Percentiles rank a stretch among this genome's conserved stretches.
phyloP scores from a whole-genome alignment of 495 filamentous ascomycete genomes.

The Umbilicaria muhlenbergii region DNA sequence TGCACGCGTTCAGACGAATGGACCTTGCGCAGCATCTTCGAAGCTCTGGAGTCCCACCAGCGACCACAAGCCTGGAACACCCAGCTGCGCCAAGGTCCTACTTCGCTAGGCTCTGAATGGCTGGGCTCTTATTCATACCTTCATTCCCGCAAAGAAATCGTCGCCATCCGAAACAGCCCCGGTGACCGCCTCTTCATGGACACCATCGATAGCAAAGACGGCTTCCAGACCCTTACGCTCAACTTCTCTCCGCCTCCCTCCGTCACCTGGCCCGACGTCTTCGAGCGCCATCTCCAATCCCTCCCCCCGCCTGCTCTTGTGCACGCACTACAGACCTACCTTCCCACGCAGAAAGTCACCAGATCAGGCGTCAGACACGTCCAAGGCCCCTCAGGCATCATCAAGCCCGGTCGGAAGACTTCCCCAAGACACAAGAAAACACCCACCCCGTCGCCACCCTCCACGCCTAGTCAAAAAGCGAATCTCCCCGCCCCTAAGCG shows the following conservation, averaged over 20 bases:
- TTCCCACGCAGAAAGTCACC: neutral
- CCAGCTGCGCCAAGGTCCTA: neutral
- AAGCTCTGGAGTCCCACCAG: constrained; percentile 3
- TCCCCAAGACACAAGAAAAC: neutral
- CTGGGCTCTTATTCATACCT: constrained; percentile 18
- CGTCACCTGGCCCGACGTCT: constrained; percentile 3
- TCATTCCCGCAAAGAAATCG: constrained; percentile 19
- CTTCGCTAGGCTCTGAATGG: constrained; percentile 4
- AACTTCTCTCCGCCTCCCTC: constrained; percentile 2
- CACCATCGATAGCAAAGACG: constrained; percentile 5
- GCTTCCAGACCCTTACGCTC: constrained; percentile 11
- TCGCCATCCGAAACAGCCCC: neutral
- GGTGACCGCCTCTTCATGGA: constrained; percentile 1
- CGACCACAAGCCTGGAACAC: constrained; percentile 9
- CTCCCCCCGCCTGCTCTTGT: constrained; percentile 4
- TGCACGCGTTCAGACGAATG: constrained; percentile 9
- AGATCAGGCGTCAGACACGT: too few relatives aligned
- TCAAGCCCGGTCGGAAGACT: too few relatives aligned
- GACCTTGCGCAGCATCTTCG: constrained; percentile 6
- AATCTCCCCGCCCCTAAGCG: neutral
- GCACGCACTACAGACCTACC: neutral
- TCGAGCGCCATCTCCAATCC: constrained; percentile 8
- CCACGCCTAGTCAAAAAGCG: neutral
- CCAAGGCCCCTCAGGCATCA: too few relatives aligned
- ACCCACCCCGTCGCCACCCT: neutral